Evolutionary conservation across 2,329 filamentous ascomycete species (phyloP), one percentile per base, ranked within the genome.

Genomic region (Beauveria sp.): DNA sequence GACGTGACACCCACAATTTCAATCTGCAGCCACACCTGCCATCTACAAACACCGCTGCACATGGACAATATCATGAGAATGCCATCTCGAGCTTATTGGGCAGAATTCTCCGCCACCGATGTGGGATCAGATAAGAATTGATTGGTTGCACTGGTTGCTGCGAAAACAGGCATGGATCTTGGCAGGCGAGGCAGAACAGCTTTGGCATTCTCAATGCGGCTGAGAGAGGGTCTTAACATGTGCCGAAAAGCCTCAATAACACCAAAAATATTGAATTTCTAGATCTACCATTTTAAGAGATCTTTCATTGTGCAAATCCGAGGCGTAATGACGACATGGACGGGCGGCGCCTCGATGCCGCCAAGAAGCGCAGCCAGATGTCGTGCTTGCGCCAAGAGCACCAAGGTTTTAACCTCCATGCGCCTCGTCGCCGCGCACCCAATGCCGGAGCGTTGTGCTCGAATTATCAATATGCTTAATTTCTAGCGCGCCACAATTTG

Each of bases 381-480:
- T 59, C 57, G 57, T 59, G 48, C 47, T 59, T 28, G 48, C 57
- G 57, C 57, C 57, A 59, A 59, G 57, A 41, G n/a, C n/a, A 46
- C 22, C 40, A 34, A 46, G 37, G 12, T 22, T 34, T 43, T 1
- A 3, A 28, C 18, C 24, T 28, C 47, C 30, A 18, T 6, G n/a
- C 18, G n/a, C 46, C 47, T 37, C 24, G 12, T 6, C 20, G 28
- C 30, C 24, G 12, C 22, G 34, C 40, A 12, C 22, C 37, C 43
- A 48, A 30, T 34, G 16, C 52, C 20, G 22, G 2, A 26, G 16
- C n/a, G 20, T 10, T 12, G 22, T 41, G 24, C 7, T 8, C 30
- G 9, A 53, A 20, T 26, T 41, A 8, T 53, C 10, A 5, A 40
- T 37, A 50, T 50, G 47, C 47, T 50, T 50, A 50, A 50, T 37